These are phyloP conservation scores for Helotiales sp. DNA, from an alignment of 2,329 filamentous ascomycete genomes.

Conservation along the genomic window DNA sequence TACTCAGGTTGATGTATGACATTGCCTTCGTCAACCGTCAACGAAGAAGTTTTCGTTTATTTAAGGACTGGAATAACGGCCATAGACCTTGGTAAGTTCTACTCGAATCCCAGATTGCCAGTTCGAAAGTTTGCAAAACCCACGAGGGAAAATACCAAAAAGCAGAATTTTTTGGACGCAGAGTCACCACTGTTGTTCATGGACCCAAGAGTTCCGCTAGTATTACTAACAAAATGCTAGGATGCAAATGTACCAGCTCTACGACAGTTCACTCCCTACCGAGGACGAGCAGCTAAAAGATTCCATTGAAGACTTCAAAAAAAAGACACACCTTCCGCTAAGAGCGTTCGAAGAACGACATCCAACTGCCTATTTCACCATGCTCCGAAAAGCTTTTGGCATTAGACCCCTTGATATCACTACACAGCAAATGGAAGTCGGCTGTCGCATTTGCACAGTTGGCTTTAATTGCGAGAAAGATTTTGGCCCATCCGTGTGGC, in stretches of 20 bases:
- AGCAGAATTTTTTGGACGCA: neutral
- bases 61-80: conserved; percentile 17
- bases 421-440: too few relatives aligned
- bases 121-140: neutral
- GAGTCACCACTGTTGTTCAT: neutral
- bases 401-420: too few relatives aligned
- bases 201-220: neutral
- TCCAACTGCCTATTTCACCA: too few relatives aligned
- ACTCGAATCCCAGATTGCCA: neutral
- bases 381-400: too few relatives aligned
- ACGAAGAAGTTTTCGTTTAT: conserved; percentile 15
- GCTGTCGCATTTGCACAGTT: neutral
- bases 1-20: neutral
- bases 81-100: conserved; percentile 19
- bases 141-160: neutral
- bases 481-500: neutral
- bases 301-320: conserved; percentile 1
- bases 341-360: neutral
- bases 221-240: neutral
- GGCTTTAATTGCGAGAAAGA: neutral
- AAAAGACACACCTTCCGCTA: neutral
- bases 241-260: conserved; percentile 14
- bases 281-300: conserved; percentile 1
- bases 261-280: conserved; percentile 1
- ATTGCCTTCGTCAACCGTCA: conserved; percentile 17